These are phyloP conservation scores for Aphanomyces euteiches DNA, from an alignment of 352 stramenopile species.

Conservation along the genomic window DNA sequence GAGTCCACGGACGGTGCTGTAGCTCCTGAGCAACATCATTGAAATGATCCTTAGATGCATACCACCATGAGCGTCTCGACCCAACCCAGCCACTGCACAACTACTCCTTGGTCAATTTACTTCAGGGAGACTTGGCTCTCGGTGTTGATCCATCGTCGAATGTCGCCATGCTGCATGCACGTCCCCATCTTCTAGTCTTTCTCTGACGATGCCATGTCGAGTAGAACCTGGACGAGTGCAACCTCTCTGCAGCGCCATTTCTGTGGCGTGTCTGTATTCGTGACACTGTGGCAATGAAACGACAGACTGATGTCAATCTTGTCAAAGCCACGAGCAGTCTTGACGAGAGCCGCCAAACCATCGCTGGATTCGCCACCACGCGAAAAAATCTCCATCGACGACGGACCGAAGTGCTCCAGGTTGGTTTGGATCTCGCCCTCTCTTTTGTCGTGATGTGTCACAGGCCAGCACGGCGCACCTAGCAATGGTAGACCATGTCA, in stretches of 20 bases:
- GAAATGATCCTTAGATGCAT: too few species aligned
- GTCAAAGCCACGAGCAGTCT: neutral
- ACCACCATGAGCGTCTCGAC: too few species aligned
- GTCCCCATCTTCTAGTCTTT: too few species aligned
- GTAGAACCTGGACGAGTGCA: too few species aligned
- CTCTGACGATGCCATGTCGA: too few species aligned
- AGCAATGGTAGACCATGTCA: neutral
- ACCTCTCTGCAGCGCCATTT: neutral
- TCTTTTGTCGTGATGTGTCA: too few species aligned
- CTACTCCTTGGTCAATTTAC: neutral
- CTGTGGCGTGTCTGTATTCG: neutral
- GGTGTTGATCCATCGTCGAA: neutral
- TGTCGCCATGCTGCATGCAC: neutral
- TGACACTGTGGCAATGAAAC: neutral
- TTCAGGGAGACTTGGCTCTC: neutral
- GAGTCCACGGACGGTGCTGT: neutral
- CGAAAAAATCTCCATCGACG: neutral
- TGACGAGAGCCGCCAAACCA: neutral
- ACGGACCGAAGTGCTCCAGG: neutral
- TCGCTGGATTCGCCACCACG: neutral
- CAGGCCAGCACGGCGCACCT: slow-evolving; percentile 3
- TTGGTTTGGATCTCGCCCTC: too few species aligned
- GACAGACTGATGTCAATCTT: neutral
- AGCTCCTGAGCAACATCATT: too few species aligned
- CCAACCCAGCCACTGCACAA: neutral